Evolutionary conservation across 805 yeast species (phyloP), one percentile per base, ranked within the genome.

Genomic region (Cyberlindnera suaveolens): DNA sequence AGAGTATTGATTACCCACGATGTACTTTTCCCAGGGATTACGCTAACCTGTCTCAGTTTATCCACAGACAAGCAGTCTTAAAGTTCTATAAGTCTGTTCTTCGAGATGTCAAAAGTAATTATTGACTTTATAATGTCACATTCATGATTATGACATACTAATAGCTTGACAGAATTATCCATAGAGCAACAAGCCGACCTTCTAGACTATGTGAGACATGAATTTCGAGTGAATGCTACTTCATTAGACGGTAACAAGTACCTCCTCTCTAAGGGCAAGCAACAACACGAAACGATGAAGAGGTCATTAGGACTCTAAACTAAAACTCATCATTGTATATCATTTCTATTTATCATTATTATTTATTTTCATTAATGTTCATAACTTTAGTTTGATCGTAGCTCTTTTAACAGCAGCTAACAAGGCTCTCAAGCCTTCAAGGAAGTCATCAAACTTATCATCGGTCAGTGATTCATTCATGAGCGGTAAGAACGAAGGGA

Each of bases 401-500:
- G 47, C 42, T 0, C 8, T 15, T 9, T 29, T 26, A 3, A 51
- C 31, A 15, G 44, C 44, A 4, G 36, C 20, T 6, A 42, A 39
- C 1, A 56, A 23, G 1, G 40, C 40, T 5, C 32, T 30, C 32
- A 56, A 20, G 43, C 49, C 38, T 11, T 23, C 26, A 11, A 42
- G 50, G 27, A 56, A 43, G 17, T 33, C 43, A 7, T 68, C 72
- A 36, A 71, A 64, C 47, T 80, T 76, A 1, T 48, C 53, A 34
- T 67, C 74, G 39, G 64, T 70, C 13, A 80, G 48, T 1, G 84
- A 77, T 46, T 80, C 87, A 30, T 65, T 60, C 18, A 82, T 60
- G 0, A 83, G 81, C 1, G 90, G 86, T 36, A 81, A 63, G 1
- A 78, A 66, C 40, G 70, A 76, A 1, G 77, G 78, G 2, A 65